A percentile compares a stretch with the other conserved stretches of the same genome.
phyloP scores from a whole-genome alignment of 257 asterid genomes.

The Solanum commersonii region DNA sequence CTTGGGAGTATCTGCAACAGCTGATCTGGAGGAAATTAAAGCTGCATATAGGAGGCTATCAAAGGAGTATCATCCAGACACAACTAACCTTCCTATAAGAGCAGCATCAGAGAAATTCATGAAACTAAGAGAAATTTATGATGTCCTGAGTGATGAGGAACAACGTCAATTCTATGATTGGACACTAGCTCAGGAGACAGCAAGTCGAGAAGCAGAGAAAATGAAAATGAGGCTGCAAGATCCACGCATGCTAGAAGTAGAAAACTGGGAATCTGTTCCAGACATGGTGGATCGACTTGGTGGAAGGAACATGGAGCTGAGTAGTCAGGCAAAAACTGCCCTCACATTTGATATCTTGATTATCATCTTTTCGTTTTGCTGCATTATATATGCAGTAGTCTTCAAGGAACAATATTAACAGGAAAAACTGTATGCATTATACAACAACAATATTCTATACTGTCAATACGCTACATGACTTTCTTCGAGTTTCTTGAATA shows the following conservation, averaged over 20 bases:
- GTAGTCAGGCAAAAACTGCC: constrained; percentile 74
- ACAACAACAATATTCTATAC: not conserved
- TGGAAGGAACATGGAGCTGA: constrained; percentile 79
- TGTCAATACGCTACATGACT: not conserved
- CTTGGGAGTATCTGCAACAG: constrained; percentile 59
- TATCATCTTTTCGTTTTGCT: constrained; percentile 56
- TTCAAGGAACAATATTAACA: constrained; percentile 55
- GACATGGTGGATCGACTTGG: constrained; percentile 86
- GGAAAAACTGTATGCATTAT: not conserved
- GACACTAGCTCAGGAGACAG: constrained; percentile 82
- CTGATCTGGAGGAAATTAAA: constrained; percentile 81
- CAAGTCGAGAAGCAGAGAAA: constrained; percentile 72
- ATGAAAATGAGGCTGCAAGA: constrained; percentile 66
- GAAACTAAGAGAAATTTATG: constrained; percentile 54
- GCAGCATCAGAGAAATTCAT: constrained; percentile 79
- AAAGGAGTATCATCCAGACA: constrained; percentile 93
- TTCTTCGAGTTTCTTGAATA: not conserved
- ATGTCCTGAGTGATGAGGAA: constrained; percentile 55
- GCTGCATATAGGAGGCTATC: constrained; percentile 71
- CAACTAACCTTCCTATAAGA: constrained; percentile 80
- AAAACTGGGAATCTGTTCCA: constrained; percentile 44
- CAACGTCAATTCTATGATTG: constrained; percentile 70
- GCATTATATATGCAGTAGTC: constrained; percentile 48
- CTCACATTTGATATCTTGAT: constrained; percentile 68
- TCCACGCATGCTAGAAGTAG: constrained; percentile 50